Conservation (phyloP, 495 filamentous ascomycete genomes). For the Aeminium ludgeri region DNA sequence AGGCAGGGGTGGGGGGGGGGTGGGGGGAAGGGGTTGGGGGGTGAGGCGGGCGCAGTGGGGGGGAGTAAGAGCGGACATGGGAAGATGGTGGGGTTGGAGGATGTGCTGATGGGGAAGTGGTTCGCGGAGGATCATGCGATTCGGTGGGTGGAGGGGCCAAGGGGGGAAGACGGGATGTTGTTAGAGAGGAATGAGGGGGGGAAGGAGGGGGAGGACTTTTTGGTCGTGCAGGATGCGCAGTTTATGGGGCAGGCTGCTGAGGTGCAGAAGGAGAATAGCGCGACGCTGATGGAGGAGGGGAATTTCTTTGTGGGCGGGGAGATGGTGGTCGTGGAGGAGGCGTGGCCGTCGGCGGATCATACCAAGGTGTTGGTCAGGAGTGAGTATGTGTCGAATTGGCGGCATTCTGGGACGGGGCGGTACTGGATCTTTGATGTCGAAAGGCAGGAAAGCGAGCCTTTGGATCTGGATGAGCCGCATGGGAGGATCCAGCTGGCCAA, state of each 20-base stretch:
- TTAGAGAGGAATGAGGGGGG: constrained; percentile 40
- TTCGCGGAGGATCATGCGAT: constrained; percentile 48
- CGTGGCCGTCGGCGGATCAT: constrained; percentile 67
- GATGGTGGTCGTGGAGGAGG: constrained; percentile 34
- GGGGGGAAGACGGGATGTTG: constrained; percentile 73
- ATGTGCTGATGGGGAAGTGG: constrained; percentile 64
- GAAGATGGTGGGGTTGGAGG: constrained; percentile 64
- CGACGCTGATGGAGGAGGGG: constrained; percentile 56
- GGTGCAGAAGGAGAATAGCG: constrained; percentile 26
- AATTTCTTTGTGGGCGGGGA: constrained; percentile 40
- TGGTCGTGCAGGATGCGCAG: constrained; percentile 78
- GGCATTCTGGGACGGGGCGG: constrained; percentile 64
- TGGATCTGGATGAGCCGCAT: constrained; percentile 53
- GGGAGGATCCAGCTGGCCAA: constrained; percentile 64
- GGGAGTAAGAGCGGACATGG: constrained; percentile 45
- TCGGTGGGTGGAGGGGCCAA: constrained; percentile 71
- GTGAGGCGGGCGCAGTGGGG: no score
- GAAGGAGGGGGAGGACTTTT: constrained; percentile 42
- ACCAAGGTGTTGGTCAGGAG: constrained; percentile 71
- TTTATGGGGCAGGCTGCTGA: constrained; percentile 29
- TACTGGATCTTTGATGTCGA: constrained; percentile 94
- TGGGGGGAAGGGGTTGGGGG: no score
- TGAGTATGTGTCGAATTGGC: constrained; percentile 57
- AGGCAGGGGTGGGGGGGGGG: no score
- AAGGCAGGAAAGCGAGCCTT: constrained; percentile 57